Evolutionary conservation across 148 eudicot species (phyloP), one percentile per base, ranked within the genome.

Genomic region (Rheum nobile): DNA sequence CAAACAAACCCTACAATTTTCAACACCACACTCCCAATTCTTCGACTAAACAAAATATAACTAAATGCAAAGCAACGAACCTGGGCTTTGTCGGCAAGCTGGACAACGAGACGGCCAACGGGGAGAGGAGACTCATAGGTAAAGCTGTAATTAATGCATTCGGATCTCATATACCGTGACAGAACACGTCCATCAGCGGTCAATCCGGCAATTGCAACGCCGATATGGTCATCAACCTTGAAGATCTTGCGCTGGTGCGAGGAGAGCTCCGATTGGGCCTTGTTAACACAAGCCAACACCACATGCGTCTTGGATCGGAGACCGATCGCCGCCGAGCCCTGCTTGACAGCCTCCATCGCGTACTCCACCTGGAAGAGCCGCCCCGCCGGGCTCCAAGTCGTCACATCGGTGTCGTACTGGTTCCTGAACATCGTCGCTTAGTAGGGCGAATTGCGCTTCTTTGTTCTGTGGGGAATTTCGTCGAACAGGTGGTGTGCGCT

Each of bases 291-390:
- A 0, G 86, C 99, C 4, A 95, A 74, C 3, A 95, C 90, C 17
- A 88, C 94, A 75, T 92, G 97, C 17, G 88, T 78, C 76, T 92
- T 95, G 52, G 97, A 95, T 86, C 99, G 86, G 72, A 95, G 88
- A 0, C 97, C 99, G 10, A 95, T 87, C 0, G 99, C 96, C 0
- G 97, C 99, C 2, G 99, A 90, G 8, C 99, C 99, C 74, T 95
- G 99, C 78, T 95, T 92, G 65, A 95, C 99, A 0, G 99, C 97
- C 78, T 95, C 99, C 99, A 95, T 95, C 32, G 97, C 97, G 86
- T 92, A 95, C 57, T 95, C 99, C 2, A 92, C 97, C 72, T 95
- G 99, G 79, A 95, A 95, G 0, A 95, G 78, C 8, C 99, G 75
- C 24, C 97, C 98, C n/a, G 95, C 96, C 29, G 98, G 98, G 3